Percentiles rank a stretch among this genome's conserved stretches.
Evolutionary conservation across 169 alveolate species (phyloP).

Genomic region (Plasmodium gaboni): DNA sequence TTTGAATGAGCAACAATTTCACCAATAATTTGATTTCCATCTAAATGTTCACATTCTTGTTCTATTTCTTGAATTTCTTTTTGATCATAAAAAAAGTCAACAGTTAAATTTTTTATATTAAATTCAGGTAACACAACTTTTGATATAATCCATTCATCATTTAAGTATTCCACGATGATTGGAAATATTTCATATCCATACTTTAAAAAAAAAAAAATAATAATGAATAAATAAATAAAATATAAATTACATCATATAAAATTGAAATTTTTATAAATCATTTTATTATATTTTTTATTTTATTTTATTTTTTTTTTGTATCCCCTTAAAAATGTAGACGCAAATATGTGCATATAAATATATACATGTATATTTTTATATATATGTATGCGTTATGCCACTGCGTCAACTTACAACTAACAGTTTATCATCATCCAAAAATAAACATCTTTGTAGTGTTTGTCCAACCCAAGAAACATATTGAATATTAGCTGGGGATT

Average conservation of each 20-base stretch:
- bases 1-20: conserved; percentile 73
- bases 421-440: conserved; percentile 30
- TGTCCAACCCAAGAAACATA: conserved; percentile 70
- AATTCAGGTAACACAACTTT: conserved; percentile 63
- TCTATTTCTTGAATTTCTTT: conserved; percentile 68
- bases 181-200: conserved; percentile 71
- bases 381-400: background rate
- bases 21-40: conserved; percentile 67
- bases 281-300: background rate
- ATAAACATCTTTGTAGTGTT: conserved; percentile 54
- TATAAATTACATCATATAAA: background rate
- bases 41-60: conserved; percentile 19
- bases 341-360: background rate
- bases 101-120: conserved; percentile 58
- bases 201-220: conserved; percentile 26
- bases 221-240: background rate
- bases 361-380: background rate
- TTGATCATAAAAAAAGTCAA: conserved; percentile 67
- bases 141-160: conserved; percentile 57
- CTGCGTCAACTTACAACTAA: conserved; percentile 36
- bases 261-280: background rate
- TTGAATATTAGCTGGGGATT: conserved; percentile 34
- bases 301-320: background rate
- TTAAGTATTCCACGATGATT: conserved; percentile 33
- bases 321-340: background rate